Base-by-base conservation (phyloP, 805 yeast species). In the Zygotorulaspora danielsina region DNA sequence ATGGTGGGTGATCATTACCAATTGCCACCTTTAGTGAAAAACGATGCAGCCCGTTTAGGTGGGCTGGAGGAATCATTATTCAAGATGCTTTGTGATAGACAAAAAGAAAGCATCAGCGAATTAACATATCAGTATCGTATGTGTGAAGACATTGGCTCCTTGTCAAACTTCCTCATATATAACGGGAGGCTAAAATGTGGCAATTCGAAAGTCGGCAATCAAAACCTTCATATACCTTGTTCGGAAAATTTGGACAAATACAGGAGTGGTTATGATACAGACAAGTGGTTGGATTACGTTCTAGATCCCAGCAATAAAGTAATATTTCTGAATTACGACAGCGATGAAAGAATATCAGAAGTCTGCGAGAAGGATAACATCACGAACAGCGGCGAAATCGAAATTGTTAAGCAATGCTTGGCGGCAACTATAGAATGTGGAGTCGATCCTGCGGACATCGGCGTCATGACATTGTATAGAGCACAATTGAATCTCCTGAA, bases 1-100 rank as follows among this genome's bases (percentile, higher is more conserved):
- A 70, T 93, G 44, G 97, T 93, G n/a, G 99, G 99, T 7, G 99
- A 93, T 58, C 97, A 93, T 59, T 78, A 75, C 48, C 99, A 93
- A 60, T 67, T 93, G 18, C 94, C 97, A 2, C 98, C 99, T 1
- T 67, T 93, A 36, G 88, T 93, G 1, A 71, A 75, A 18, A 78
- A 78, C 50, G 73, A 79, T 0, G 73, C 72, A 13, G 96, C 97
- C 0, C 71, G 71, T 38, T 50, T 51, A 9, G 78, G 73, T 0
- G 65, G 65, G 1, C 64, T 93, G 7, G 84, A 84, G 25, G 72
- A 71, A 26, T 87, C 96, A 1, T 65, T 94, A 39, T 93, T 93
- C 65, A 79, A 78, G 55, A 66, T 73, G 2, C 69, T 93, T 28
- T 79, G 90, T 46, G 88, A 84, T 12, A 61, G 63, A 1, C 81